Percentiles rank a stretch among this genome's conserved stretches.
Conservation (phyloP, 108 stramenopile genomes). For the Skeletonema tropicum region DNA sequence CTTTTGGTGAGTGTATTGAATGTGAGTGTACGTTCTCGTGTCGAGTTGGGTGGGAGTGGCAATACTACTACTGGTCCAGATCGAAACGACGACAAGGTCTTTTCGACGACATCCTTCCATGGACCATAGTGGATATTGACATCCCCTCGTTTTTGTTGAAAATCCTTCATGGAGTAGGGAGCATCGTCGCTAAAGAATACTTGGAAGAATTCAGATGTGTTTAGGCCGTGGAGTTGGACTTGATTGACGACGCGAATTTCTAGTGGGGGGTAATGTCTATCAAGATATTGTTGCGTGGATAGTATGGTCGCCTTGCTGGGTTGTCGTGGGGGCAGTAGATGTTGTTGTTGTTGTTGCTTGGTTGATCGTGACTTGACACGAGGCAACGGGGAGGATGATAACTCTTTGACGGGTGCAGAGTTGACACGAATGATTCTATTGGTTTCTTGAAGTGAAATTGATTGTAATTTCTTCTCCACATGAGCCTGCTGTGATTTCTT, state of each 20-base stretch:
- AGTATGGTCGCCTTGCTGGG: not conserved
- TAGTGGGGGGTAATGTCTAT: conserved; percentile 55
- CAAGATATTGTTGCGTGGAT: conserved; percentile 7
- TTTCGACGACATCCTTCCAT: conserved; percentile 52
- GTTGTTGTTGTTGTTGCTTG: not conserved
- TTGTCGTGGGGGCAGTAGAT: not conserved
- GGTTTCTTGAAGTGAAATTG: not conserved
- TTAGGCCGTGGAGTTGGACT: conserved; percentile 60
- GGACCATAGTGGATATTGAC: conserved; percentile 68
- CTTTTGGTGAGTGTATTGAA: conserved; percentile 80
- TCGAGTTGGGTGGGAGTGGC: conserved; percentile 13
- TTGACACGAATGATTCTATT: not conserved
- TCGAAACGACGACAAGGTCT: conserved; percentile 12
- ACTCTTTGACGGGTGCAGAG: not conserved
- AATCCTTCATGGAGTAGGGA: conserved; percentile 75
- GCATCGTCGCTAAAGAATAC: conserved; percentile 84
- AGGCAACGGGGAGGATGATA: not conserved
- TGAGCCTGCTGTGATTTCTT: not conserved
- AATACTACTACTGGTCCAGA: not conserved
- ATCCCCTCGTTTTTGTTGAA: conserved; percentile 74
- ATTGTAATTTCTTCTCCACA: not conserved
- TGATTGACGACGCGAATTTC: conserved; percentile 50
- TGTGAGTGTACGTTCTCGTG: conserved; percentile 51
- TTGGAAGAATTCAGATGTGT: conserved; percentile 71
- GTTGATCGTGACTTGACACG: not conserved